Conservation (phyloP, 2,329 filamentous ascomycete species). For the Penicillium vulpinum region DNA sequence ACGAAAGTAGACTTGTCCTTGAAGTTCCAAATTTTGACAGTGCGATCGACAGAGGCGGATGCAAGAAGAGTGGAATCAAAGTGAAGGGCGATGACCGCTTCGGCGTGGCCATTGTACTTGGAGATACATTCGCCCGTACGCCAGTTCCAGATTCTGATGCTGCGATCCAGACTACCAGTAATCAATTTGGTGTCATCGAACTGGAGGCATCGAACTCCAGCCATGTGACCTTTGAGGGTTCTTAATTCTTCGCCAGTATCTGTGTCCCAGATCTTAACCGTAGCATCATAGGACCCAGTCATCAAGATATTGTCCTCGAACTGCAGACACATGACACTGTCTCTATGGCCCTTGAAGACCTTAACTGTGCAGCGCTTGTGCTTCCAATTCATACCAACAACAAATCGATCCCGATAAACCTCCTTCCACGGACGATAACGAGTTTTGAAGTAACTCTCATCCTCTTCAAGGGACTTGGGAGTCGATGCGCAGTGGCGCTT, state of each 20-base stretch:
- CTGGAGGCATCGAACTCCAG: constrained; percentile 82
- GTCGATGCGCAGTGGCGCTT: constrained; percentile 36
- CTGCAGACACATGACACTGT: constrained; percentile 77
- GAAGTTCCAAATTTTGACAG: constrained; percentile 91
- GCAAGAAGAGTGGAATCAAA: constrained; percentile 82
- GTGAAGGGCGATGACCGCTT: constrained; percentile 83
- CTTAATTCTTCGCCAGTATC: constrained; percentile 82
- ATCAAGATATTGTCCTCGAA: constrained; percentile 89
- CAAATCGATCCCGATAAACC: constrained; percentile 92
- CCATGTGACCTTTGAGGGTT: constrained; percentile 79
- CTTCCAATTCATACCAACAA: constrained; percentile 97
- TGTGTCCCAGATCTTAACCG: constrained; percentile 94
- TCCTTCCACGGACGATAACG: constrained; percentile 82
- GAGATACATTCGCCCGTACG: constrained; percentile 82
- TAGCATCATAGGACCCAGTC: constrained; percentile 92
- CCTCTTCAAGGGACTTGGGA: constrained; percentile 30
- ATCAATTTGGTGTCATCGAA: constrained; percentile 92
- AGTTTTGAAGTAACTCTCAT: constrained; percentile 53
- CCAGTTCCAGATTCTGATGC: constrained; percentile 96
- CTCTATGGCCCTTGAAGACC: constrained; percentile 81
- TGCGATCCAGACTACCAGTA: constrained; percentile 83
- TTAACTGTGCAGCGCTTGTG: constrained; percentile 84
- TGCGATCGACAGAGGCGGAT: constrained; percentile 85
- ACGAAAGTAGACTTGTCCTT: constrained; percentile 76
- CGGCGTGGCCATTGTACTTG: constrained; percentile 74